phyloP scores from a whole-genome alignment of 169 alveolate species.

The Babesia sp. region DNA sequence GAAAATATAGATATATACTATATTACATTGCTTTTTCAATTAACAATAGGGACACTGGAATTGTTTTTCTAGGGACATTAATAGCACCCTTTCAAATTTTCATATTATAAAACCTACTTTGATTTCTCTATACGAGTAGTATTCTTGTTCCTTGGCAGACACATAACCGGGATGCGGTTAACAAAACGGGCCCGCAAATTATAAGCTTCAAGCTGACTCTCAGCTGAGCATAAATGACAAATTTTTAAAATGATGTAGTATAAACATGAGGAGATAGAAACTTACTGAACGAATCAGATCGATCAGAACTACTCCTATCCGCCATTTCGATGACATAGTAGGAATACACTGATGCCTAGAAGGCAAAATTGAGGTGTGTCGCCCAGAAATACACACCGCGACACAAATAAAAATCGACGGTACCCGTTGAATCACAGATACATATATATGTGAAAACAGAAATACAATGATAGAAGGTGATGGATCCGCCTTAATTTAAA shows the following conservation, averaged over 20 bases:
- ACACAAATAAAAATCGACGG: no score
- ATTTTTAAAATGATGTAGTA: no score
- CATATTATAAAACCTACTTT: constrained; percentile 15
- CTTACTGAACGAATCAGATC: constrained; percentile 13
- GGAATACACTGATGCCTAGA: background rate
- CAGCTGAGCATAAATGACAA: constrained; percentile 45
- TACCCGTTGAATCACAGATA: no score
- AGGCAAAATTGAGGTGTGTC: background rate
- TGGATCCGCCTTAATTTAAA: no score
- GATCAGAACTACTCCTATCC: background rate
- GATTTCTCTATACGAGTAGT: constrained; percentile 23
- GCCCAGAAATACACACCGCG: background rate
- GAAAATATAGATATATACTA: background rate
- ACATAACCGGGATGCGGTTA: constrained; percentile 89
- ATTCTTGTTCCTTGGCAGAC: constrained; percentile 74
- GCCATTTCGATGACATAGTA: background rate
- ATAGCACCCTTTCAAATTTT: background rate
- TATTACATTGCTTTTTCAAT: background rate
- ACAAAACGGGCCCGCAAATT: constrained; percentile 83
- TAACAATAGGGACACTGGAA: no score
- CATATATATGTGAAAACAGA: no score
- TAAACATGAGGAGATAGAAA: background rate
- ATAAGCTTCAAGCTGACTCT: constrained; percentile 81
- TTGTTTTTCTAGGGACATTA: no score
- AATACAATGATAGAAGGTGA: no score